Conservation (phyloP, 108 stramenopile species). For the Asterionellopsis glacialis region DNA sequence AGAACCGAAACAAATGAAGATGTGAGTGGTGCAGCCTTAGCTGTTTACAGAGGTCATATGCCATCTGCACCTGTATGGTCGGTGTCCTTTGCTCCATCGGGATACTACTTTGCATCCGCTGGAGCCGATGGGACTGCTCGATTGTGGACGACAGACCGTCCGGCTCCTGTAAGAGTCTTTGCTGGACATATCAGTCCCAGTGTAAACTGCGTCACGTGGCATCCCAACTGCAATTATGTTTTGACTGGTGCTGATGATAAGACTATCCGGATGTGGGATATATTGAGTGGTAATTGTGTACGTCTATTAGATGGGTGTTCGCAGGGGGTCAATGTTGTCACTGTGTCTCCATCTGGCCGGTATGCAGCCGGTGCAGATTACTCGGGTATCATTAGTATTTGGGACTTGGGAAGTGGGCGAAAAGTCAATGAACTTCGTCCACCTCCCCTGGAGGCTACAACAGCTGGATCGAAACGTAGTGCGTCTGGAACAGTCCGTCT, state of each 20-base stretch:
- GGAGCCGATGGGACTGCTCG: conserved; percentile 88
- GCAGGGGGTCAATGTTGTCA: conserved; percentile 58
- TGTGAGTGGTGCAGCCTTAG: conserved; percentile 70
- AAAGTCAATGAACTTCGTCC: conserved; percentile 72
- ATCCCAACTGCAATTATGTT: conserved; percentile 95
- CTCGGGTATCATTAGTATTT: conserved; percentile 61
- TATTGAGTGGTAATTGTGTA: conserved; percentile 88
- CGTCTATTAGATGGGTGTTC: conserved; percentile 83
- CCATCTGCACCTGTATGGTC: conserved; percentile 78
- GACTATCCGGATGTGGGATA: conserved; percentile 93
- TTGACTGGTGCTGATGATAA: conserved; percentile 88
- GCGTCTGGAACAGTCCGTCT: not conserved
- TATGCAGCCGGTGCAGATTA: conserved; percentile 74
- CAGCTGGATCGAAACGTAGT: not conserved
- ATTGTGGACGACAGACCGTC: conserved; percentile 92
- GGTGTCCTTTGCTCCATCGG: conserved; percentile 76
- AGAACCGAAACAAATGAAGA: conserved; percentile 47
- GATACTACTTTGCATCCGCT: conserved; percentile 96
- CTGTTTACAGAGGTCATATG: conserved; percentile 82
- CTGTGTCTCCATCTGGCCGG: conserved; percentile 68
- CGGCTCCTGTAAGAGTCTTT: conserved; percentile 85
- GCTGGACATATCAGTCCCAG: conserved; percentile 86
- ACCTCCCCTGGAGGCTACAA: conserved; percentile 8
- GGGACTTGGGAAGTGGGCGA: conserved; percentile 81
- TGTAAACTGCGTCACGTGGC: conserved; percentile 88